Evolutionary conservation across 192 early-diverging fungal genomes (phyloP).

Genomic region (Podila verticillata): DNA sequence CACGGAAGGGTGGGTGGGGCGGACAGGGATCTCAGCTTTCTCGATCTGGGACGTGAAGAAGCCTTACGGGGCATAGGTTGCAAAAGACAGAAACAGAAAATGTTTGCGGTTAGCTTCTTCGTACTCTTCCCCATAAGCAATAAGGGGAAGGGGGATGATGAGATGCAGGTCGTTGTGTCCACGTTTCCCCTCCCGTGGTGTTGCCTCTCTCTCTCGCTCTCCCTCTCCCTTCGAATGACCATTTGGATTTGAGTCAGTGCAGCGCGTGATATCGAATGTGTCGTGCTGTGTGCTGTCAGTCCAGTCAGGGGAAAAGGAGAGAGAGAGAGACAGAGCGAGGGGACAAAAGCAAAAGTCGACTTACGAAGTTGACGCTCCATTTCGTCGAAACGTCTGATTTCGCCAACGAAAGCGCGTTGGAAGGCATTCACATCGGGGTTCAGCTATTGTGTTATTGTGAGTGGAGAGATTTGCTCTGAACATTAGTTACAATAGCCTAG

Average conservation of each 20-base stretch:
- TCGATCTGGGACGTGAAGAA: conserved; percentile 87
- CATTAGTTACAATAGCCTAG: background rate
- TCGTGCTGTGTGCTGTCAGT: background rate
- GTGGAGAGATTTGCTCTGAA: background rate
- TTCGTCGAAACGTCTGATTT: conserved; percentile 96
- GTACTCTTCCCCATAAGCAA: too few species aligned
- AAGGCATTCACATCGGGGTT: conserved; percentile 97
- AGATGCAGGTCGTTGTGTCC: background rate
- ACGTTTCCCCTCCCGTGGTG: too few species aligned
- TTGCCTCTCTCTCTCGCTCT: too few species aligned
- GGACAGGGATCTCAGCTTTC: conserved; percentile 79
- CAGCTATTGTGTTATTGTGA: conserved; percentile 62
- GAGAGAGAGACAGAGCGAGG: too few species aligned
- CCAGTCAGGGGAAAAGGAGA: background rate
- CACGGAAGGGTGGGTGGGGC: conserved; percentile 55
- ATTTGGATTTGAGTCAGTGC: background rate
- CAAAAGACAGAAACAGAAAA: background rate
- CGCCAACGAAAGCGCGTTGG: conserved; percentile 94
- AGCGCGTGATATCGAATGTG: background rate
- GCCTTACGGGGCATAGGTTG: conserved; percentile 55
- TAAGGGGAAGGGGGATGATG: background rate
- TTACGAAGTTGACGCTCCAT: conserved; percentile 96
- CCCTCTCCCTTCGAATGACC: too few species aligned
- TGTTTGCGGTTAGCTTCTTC: background rate
- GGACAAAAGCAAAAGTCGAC: conserved; percentile 23